A percentile compares a stretch with the other conserved stretches of the same genome.
Conservation (phyloP, 169 alveolate genomes). For the Ichthyophthirius multifiliis region DNA sequence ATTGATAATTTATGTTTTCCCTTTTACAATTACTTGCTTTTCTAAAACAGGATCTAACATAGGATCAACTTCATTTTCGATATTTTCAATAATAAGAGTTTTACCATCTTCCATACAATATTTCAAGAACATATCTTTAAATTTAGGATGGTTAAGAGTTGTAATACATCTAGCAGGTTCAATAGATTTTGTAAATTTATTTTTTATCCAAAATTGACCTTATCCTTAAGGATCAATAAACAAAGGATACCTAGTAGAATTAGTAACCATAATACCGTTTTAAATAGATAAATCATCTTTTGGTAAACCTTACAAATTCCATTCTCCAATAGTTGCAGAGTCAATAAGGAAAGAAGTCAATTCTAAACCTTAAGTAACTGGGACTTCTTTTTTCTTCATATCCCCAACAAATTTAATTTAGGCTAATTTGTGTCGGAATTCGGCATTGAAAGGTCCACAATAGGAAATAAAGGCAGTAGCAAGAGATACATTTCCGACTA, state of each 20-base stretch:
- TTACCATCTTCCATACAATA: constrained; percentile 92
- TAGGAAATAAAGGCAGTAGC: constrained; percentile 93
- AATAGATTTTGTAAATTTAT: constrained; percentile 59
- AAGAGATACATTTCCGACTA: constrained; percentile 93
- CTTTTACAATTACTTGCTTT: constrained; percentile 90
- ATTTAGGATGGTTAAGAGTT: constrained; percentile 82
- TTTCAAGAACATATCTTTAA: constrained; percentile 89
- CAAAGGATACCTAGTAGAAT: constrained; percentile 88
- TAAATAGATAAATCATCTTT: constrained; percentile 88
- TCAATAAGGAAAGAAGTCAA: constrained; percentile 88
- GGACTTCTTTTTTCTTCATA: constrained; percentile 77
- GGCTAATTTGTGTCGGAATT: constrained; percentile 89
- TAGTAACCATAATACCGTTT: constrained; percentile 90
- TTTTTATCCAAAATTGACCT: constrained; percentile 87
- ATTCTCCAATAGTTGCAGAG: constrained; percentile 92
- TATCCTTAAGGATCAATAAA: constrained; percentile 91
- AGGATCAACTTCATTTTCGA: constrained; percentile 95
- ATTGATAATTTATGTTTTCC: constrained; percentile 82
- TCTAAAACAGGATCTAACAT: constrained; percentile 95
- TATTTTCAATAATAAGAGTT: constrained; percentile 92
- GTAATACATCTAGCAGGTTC: constrained; percentile 85
- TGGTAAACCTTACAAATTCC: constrained; percentile 91
- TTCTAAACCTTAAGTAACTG: constrained; percentile 64
- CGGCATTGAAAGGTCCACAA: constrained; percentile 96
- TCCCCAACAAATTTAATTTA: constrained; percentile 89